Evolutionary conservation across 306 rosid species (phyloP), one percentile per base, ranked within the genome.

Genomic region (Acmispon strigosus): DNA sequence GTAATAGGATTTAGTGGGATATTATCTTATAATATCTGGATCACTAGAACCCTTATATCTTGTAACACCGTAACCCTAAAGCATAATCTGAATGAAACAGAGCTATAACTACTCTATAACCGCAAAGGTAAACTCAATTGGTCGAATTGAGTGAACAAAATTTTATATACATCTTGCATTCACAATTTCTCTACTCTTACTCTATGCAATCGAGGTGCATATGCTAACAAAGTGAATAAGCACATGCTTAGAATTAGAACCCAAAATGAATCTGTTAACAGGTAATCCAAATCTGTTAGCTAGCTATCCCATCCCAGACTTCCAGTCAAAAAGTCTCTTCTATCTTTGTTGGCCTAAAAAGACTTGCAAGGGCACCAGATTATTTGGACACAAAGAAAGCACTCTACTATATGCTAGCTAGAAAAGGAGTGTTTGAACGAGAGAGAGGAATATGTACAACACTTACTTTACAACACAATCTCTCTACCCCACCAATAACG

Each of bases 301-400:
- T 29, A 29, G 48, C 64, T 64, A 65, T 60, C 47, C 79, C 6
- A 36, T 6, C 43, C 43, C 43, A 39, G 62, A 72, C 61, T 77
- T 80, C 79, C 82, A 81, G 99, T 95, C 97, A 95, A 95, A 91
- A 91, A 88, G 97, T 70, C 72, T 80, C 78, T 83, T 78, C 78
- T 71, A 86, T 72, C 98, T 94, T 94, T 82, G 84, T 84, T 89
- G 89, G 96, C 97, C 96, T 91, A 87, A 91, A 95, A 95, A 91
- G 99, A 95, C 96, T 82, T 84, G 55, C 87, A 85, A 87, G 88
- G 72, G 73, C 82, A 91, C 85, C 85, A 84, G 80, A 84, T 86
- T 84, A 86, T 89, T 91, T 87, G 95, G 90, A 86, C 85, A 63
- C 84, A 83, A 84, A 89, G 92, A 83, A 84, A 89, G 92, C 90